Conservation (phyloP, 139 green algal species). For the Gonium pectorale region DNA sequence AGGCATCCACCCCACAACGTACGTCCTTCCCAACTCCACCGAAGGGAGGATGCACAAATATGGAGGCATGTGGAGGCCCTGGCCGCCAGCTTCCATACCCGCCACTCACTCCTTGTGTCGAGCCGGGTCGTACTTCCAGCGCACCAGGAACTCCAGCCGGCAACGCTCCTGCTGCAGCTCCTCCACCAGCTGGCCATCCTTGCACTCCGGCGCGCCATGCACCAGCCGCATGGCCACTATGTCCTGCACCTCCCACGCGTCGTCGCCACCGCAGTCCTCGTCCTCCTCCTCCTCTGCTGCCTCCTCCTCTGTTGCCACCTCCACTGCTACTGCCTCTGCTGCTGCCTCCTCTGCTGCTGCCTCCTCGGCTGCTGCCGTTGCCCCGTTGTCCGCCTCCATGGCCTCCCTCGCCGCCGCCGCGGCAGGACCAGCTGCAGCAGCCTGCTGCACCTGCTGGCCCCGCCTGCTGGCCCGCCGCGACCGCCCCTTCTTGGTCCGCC, state of each 20-base stretch:
- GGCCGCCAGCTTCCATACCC: too few species aligned
- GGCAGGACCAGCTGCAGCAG: too few species aligned
- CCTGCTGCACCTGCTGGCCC: background rate
- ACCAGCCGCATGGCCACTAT: background rate
- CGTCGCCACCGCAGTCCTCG: too few species aligned
- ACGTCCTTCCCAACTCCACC: too few species aligned
- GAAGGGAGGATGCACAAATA: too few species aligned
- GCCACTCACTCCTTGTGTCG: background rate
- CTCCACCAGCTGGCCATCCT: background rate
- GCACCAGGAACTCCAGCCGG: conserved; percentile 25
- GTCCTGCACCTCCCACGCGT: conserved; percentile 15
- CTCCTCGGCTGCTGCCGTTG: background rate
- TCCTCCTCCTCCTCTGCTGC: background rate
- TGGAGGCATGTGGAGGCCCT: too few species aligned
- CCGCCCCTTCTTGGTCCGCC: background rate
- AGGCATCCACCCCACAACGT: too few species aligned
- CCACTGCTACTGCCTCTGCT: background rate
- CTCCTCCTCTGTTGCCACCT: background rate
- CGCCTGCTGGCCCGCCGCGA: background rate
- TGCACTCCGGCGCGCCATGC: background rate
- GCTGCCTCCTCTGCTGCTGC: too few species aligned
- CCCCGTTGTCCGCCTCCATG: too few species aligned
- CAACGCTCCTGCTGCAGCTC: background rate
- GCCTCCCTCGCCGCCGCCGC: too few species aligned
- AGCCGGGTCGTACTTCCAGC: background rate